A percentile compares a stretch with the other conserved stretches of the same genome.
Conservation (phyloP, 2,329 filamentous ascomycete genomes). For the Stylonectria norvegica region DNA sequence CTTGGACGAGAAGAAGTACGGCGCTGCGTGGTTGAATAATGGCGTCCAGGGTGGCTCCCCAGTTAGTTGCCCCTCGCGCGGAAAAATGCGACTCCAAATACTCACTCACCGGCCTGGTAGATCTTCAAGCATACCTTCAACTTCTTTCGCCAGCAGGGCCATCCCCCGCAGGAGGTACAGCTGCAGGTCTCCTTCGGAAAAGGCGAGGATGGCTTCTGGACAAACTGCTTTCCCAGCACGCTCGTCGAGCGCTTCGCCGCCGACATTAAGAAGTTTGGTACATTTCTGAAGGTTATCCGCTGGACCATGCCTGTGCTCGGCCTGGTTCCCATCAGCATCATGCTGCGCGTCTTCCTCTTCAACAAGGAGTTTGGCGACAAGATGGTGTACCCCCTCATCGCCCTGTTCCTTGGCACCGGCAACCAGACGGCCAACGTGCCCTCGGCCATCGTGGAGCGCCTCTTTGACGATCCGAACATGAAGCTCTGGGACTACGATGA, state of each 20-base stretch:
- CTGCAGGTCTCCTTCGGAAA: constrained; percentile 63
- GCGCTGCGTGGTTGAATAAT: constrained; percentile 59
- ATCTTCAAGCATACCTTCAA: constrained; percentile 67
- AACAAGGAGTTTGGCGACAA: constrained; percentile 67
- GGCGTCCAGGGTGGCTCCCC: constrained; percentile 58
- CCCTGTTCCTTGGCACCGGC: constrained; percentile 70
- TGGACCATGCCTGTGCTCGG: constrained; percentile 59
- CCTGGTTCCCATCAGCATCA: constrained; percentile 59
- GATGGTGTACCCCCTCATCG: constrained; percentile 68
- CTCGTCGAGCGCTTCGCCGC: constrained; percentile 52
- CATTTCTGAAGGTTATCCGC: constrained; percentile 46
- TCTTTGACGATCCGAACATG: constrained; percentile 58
- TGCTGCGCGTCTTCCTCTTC: constrained; percentile 67
- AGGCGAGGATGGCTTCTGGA: constrained; percentile 58
- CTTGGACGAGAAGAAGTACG: constrained; percentile 53
- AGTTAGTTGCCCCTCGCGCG: constrained; percentile 14
- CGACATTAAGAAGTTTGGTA: constrained; percentile 34
- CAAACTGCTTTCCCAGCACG: constrained; percentile 60
- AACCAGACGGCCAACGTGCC: constrained; percentile 72
- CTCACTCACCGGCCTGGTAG: constrained; percentile 27
- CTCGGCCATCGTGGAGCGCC: constrained; percentile 60
- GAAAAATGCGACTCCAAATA: no score
- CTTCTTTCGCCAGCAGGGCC: constrained; percentile 57
- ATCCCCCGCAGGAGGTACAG: constrained; percentile 54
- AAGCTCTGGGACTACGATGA: constrained; percentile 58